These are phyloP conservation scores for Aspergillus neoniger DNA, from an alignment of 2,329 filamentous ascomycete genomes.

Conservation along the genomic window DNA sequence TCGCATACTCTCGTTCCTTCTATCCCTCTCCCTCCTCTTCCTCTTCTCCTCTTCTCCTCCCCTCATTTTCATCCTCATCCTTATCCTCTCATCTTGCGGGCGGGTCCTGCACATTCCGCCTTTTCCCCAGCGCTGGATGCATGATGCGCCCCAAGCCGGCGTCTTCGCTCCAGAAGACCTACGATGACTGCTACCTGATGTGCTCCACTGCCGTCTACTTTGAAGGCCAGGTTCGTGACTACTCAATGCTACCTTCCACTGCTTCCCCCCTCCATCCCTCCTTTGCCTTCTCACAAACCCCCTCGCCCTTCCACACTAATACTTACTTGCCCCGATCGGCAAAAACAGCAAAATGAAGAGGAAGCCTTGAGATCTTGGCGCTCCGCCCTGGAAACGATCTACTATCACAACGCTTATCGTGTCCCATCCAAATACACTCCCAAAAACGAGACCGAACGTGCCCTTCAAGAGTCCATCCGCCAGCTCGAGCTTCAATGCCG, in stretches of 20 bases:
- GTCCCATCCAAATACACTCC: slow-evolving; percentile 69
- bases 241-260: background rate
- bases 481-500: slow-evolving; percentile 89
- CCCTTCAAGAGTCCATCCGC: slow-evolving; percentile 76
- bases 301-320: background rate
- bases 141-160: slow-evolving; percentile 61
- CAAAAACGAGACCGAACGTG: slow-evolving; percentile 78
- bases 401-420: slow-evolving; percentile 78
- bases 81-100: slow-evolving; percentile 20
- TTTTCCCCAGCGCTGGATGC: slow-evolving; percentile 16
- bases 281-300: background rate
- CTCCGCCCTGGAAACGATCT: slow-evolving; percentile 82
- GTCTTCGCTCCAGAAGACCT: slow-evolving; percentile 89
- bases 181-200: slow-evolving; percentile 92
- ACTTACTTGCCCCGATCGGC: background rate
- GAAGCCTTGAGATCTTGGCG: slow-evolving; percentile 92
- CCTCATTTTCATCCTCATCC: background rate
- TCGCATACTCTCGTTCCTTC: slow-evolving; percentile 2
- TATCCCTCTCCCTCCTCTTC: background rate
- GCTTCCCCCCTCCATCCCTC: background rate
- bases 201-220: slow-evolving; percentile 97
- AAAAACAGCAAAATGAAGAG: slow-evolving; percentile 74
- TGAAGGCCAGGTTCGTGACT: slow-evolving; percentile 72
- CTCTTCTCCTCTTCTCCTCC: background rate
- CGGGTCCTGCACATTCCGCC: slow-evolving; percentile 25